Base-by-base conservation (phyloP, 306 rosid species). In the Pachyrhizus erosus region DNA sequence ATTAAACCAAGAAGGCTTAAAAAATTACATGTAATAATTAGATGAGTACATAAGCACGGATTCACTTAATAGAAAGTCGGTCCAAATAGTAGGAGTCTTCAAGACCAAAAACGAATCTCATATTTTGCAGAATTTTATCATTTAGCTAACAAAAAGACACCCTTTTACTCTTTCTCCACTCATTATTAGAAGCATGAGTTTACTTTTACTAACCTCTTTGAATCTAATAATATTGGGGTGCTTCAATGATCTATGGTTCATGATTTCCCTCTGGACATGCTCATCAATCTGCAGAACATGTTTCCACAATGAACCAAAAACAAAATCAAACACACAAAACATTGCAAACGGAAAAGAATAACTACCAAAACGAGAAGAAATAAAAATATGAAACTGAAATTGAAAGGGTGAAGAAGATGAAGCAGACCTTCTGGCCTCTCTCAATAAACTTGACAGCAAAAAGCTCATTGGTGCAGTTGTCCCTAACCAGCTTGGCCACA, bases 221-320 rank as follows among this genome's bases (percentile, higher is more conserved):
- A 93, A 93, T 71, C 91, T 89, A 77, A 90, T 81, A 64, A 91
- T 91, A 87, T 93, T 91, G 21, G 97, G 91, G 84, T 93, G 97
- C 91, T 93, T 90, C 86, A 93, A 73, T 51, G 98, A 93, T 84
- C 98, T 89, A 58, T 93, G 98, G 85, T 93, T 93, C 97, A 93
- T 87, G 88, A 93, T 93, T 75, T 93, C 98, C 84, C 93, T 90
- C 54, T 83, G 90, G 14, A 93, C 98, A 65, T 90, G 86, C 69
- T 93, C 97, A 75, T 90, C 98, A 82, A 93, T 91, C 98, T 93
- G 87, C 82, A 85, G 57, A 1, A n/a, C 83, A 81, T 18, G 70
- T 27, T 24, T 9, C 43, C 40, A 84, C 52, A 43, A 15, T 48
- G 49, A 86, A 76, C 51, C 46, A 84, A 8, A 80, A 65, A 72